These are phyloP conservation scores for Erigeron philadelphicus DNA, from an alignment of 140 eudicot genomes.

Conservation along the genomic window DNA sequence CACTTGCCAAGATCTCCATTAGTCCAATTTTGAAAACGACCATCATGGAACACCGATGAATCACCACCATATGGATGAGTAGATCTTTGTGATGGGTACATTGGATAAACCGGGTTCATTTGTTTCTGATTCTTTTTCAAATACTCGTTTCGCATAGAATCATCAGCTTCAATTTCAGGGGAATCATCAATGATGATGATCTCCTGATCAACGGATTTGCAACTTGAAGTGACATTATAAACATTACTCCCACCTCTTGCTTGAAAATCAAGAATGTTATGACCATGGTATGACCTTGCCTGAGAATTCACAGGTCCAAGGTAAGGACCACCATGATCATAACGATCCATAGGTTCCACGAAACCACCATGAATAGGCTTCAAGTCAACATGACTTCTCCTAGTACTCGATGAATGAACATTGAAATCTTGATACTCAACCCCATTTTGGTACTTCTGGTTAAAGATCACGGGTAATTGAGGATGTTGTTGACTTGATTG, in stretches of 20 bases:
- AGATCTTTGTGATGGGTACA: slow-evolving; percentile 12
- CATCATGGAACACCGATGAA: slow-evolving; percentile 25
- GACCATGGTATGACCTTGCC: slow-evolving; percentile 19
- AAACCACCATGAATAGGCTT: slow-evolving; percentile 28
- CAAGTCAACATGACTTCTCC: slow-evolving; percentile 21
- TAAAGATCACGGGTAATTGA: slow-evolving; percentile 17
- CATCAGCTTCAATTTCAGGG: slow-evolving; percentile 36
- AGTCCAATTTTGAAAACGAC: slow-evolving; percentile 28
- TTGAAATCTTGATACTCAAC: slow-evolving; percentile 22
- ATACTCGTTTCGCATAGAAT: slow-evolving; percentile 15
- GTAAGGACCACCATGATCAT: background rate
- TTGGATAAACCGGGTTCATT: slow-evolving; percentile 19
- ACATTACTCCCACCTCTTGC: background rate
- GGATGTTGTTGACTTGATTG: slow-evolving; percentile 27
- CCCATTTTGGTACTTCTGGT: slow-evolving; percentile 21
- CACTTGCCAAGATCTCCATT: slow-evolving; percentile 34
- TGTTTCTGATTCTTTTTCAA: slow-evolving; percentile 15
- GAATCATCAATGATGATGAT: slow-evolving; percentile 45
- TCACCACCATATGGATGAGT: background rate
- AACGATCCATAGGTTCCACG: slow-evolving; percentile 20
- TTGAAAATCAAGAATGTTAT: slow-evolving; percentile 24
- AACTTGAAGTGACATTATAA: slow-evolving; percentile 6
- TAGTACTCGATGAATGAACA: slow-evolving; percentile 21
- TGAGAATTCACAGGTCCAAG: background rate
- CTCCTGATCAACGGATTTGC: slow-evolving; percentile 32